Percentiles rank a stretch among this genome's conserved stretches.
Evolutionary conservation across 805 yeast species (phyloP).

Genomic region (Starmera quercuum): DNA sequence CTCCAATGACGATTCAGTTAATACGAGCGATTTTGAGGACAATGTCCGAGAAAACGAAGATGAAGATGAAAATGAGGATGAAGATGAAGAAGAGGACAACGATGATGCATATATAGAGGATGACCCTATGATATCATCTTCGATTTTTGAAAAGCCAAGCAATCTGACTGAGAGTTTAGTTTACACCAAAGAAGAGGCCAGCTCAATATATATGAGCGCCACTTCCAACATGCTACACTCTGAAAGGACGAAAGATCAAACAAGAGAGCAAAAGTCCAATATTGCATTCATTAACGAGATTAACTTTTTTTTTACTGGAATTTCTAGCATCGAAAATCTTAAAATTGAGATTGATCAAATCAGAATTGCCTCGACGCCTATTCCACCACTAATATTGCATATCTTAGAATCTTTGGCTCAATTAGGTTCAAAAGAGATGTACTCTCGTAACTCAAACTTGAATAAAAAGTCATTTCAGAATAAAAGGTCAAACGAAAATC

Average conservation of each 20-base stretch:
- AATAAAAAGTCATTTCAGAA: not conserved
- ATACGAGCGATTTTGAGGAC: constrained; percentile 6
- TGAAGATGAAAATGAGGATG: constrained; percentile 15
- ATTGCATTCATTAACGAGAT: constrained; percentile 25
- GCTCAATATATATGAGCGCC: constrained; percentile 79
- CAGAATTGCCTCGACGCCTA: constrained; percentile 32
- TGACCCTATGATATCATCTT: constrained; percentile 24
- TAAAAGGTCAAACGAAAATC: not conserved
- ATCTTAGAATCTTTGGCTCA: constrained; percentile 18
- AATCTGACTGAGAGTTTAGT: constrained; percentile 46
- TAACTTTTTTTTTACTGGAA: constrained; percentile 41
- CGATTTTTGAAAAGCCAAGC: constrained; percentile 13
- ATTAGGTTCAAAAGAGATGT: constrained; percentile 1
- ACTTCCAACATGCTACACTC: constrained; percentile 40
- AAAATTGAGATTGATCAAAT: constrained; percentile 28
- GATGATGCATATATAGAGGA: constrained; percentile 15
- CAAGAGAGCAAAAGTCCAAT: constrained; percentile 4
- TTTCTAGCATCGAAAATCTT: constrained; percentile 23
- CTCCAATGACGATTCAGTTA: constrained; percentile 16
- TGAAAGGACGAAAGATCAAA: constrained; percentile 9
- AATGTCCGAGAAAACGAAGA: constrained; percentile 2
- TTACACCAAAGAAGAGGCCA: constrained; percentile 62
- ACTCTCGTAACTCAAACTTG: not conserved
- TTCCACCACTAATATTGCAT: constrained; percentile 17
- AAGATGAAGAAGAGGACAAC: constrained; percentile 17